Evolutionary conservation across 768 basidiomycete genomes (phyloP).

Genomic region (Amanita jacksonii): DNA sequence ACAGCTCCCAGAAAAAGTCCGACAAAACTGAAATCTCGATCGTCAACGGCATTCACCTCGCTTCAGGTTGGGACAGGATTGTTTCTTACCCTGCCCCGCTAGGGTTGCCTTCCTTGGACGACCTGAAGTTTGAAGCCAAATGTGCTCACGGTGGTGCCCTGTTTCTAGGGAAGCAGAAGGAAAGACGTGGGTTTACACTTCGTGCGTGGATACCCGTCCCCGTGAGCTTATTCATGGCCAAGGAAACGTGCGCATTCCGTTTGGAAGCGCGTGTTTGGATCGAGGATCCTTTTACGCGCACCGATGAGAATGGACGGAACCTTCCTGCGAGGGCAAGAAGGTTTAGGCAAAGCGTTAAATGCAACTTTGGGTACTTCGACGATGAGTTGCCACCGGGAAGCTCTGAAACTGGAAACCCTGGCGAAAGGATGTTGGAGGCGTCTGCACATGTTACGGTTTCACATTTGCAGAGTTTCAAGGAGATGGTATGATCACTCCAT

Average conservation of each 20-base stretch:
- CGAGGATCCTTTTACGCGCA: not conserved
- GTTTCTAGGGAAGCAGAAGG: too few relatives aligned
- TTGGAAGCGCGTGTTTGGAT: conserved; percentile 2
- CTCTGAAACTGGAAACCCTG: not conserved
- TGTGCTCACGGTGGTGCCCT: not conserved
- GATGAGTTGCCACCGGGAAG: not conserved
- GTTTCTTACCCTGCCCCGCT: not conserved
- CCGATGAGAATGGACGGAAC: not conserved
- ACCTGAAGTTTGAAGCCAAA: not conserved
- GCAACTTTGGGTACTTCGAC: not conserved
- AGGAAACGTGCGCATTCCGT: conserved; percentile 6
- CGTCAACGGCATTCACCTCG: not conserved
- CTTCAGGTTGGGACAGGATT: not conserved
- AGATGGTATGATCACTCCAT: not conserved
- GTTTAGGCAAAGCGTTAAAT: not conserved
- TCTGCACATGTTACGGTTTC: not conserved
- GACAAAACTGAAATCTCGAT: not conserved
- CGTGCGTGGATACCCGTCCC: conserved; percentile 4
- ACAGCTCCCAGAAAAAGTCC: not conserved
- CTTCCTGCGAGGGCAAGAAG: not conserved
- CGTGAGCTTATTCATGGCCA: not conserved
- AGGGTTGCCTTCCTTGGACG: not conserved
- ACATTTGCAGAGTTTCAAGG: not conserved
- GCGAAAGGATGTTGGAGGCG: conserved; percentile 1
- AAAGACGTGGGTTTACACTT: not conserved